Conservation (phyloP, 352 stramenopile genomes). For the Globisporangium cederbergense region DNA sequence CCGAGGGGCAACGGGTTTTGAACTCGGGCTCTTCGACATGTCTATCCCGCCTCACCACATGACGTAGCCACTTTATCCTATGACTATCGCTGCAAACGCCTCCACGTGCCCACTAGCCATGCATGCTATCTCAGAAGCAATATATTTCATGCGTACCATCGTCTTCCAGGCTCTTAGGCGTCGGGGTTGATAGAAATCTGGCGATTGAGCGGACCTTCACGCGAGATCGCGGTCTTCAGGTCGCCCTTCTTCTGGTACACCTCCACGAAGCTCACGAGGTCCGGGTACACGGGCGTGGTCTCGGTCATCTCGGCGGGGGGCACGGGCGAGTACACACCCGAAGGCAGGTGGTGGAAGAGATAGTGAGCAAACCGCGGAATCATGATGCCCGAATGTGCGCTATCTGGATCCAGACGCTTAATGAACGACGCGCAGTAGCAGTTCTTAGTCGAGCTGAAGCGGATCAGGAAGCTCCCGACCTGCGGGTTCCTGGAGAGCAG, state of each 20-base stretch:
- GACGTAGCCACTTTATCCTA: conserved; percentile 14
- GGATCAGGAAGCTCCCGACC: conserved; percentile 63
- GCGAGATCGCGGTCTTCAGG: conserved; percentile 42
- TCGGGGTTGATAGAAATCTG: conserved; percentile 42
- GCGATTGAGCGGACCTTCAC: conserved; percentile 46
- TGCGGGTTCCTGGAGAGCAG: conserved; percentile 31
- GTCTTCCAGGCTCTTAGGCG: background rate
- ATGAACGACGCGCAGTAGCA: conserved; percentile 78
- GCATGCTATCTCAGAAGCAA: background rate
- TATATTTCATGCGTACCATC: background rate
- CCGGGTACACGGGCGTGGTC: conserved; percentile 48
- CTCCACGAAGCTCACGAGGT: conserved; percentile 77
- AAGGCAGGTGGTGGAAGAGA: conserved; percentile 65
- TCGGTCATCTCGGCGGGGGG: conserved; percentile 46
- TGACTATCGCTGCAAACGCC: no score
- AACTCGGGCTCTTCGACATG: conserved; percentile 34
- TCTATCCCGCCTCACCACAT: conserved; percentile 34
- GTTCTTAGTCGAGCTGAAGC: conserved; percentile 60
- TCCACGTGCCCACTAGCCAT: no score
- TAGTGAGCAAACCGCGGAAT: conserved; percentile 59
- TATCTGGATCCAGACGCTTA: conserved; percentile 32
- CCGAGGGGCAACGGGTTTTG: conserved; percentile 27
- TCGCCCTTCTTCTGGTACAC: conserved; percentile 71
- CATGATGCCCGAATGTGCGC: conserved; percentile 2
- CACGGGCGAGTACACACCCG: conserved; percentile 59